phyloP scores from a whole-genome alignment of 164 flowering plant species.

The Protea cynaroides region DNA sequence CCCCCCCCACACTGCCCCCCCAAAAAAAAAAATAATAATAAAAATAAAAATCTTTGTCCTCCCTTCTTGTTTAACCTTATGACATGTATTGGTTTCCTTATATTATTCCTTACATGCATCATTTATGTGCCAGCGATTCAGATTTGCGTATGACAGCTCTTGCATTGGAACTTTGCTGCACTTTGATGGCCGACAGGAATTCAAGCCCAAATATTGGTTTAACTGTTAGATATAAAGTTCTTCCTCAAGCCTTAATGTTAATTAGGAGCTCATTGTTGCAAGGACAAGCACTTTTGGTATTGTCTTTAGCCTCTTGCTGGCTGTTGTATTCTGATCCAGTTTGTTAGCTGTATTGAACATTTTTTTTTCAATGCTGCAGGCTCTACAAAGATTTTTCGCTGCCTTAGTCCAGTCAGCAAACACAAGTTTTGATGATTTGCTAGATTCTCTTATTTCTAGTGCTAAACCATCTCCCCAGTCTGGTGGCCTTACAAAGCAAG shows the following conservation, averaged over 20 bases:
- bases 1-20: too few relatives aligned
- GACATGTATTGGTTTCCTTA: not conserved
- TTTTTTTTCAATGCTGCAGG: constrained; percentile 44
- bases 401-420: constrained; percentile 79
- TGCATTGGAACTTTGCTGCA: constrained; percentile 94
- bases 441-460: constrained; percentile 91
- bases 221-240: constrained; percentile 84
- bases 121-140: constrained; percentile 61
- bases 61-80: not conserved
- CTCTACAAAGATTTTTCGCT: constrained; percentile 77
- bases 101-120: not conserved
- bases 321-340: not conserved
- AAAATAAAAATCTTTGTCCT: constrained; percentile 4
- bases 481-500: constrained; percentile 92
- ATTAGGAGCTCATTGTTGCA: constrained; percentile 91
- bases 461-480: constrained; percentile 88
- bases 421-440: constrained; percentile 80
- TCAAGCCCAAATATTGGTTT: constrained; percentile 63
- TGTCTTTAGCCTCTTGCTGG: constrained; percentile 3
- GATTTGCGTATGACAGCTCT: constrained; percentile 98
- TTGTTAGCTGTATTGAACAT: constrained; percentile 1
- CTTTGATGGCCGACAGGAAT: constrained; percentile 82
- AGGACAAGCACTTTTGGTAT: constrained; percentile 93
- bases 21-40: too few relatives aligned
- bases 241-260: constrained; percentile 84